These are phyloP conservation scores for Hysterangium stoloniferum DNA, from an alignment of 768 basidiomycete genomes.

Conservation along the genomic window DNA sequence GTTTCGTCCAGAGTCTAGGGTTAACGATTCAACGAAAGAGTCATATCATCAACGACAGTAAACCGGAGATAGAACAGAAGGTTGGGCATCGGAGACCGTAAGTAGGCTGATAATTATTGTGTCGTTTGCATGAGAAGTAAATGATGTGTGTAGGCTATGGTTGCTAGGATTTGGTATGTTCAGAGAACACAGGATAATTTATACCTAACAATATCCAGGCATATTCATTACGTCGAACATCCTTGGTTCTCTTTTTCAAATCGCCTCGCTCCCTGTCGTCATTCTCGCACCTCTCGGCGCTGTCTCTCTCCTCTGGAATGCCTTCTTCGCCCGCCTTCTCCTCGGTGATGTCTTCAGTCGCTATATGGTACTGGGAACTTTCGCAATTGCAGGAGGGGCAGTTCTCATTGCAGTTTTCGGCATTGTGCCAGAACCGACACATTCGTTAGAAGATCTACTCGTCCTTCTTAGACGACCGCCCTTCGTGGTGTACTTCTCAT, in stretches of 20 bases:
- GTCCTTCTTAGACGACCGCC: conserved; percentile 63
- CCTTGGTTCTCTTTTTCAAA: conserved; percentile 83
- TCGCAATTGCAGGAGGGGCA: conserved; percentile 83
- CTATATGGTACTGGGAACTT: conserved; percentile 80
- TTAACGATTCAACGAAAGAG: conserved; percentile 92
- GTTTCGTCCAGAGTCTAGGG: conserved; percentile 84
- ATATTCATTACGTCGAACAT: conserved; percentile 87
- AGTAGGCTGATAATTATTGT: conserved; percentile 27
- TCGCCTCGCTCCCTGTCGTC: conserved; percentile 89
- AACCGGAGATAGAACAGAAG: conserved; percentile 55
- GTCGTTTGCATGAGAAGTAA: background rate
- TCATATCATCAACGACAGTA: conserved; percentile 73
- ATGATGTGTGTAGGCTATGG: conserved; percentile 54
- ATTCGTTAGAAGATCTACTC: conserved; percentile 79
- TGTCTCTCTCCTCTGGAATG: conserved; percentile 90
- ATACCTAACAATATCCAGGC: conserved; percentile 20
- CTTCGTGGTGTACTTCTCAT: conserved; percentile 76
- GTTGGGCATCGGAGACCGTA: conserved; percentile 77
- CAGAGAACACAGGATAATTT: conserved; percentile 1
- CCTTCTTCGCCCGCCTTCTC: conserved; percentile 78
- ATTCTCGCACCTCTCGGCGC: conserved; percentile 92
- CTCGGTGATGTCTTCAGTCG: conserved; percentile 81
- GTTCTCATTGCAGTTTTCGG: conserved; percentile 88
- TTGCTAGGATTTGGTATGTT: conserved; percentile 64
- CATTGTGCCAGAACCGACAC: conserved; percentile 82